These are phyloP conservation scores for Rhizodiscina lignyota DNA, from an alignment of 495 filamentous ascomycete species.

Conservation along the genomic window DNA sequence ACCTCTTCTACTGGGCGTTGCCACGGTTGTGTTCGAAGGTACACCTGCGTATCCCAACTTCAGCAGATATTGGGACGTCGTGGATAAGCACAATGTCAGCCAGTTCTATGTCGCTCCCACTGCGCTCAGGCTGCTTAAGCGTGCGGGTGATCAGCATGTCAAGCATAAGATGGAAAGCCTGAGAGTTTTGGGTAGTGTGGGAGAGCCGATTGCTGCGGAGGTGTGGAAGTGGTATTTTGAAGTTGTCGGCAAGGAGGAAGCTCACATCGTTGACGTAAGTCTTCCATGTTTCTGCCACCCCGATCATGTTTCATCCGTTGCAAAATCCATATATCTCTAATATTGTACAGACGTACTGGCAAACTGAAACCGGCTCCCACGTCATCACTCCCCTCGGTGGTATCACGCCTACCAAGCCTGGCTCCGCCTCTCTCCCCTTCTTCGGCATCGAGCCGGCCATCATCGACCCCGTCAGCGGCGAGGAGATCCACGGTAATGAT, in stretches of 20 bases:
- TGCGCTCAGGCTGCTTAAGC: slow-evolving; percentile 81
- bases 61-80: slow-evolving; percentile 97
- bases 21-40: slow-evolving; percentile 97
- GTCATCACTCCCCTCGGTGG: slow-evolving; percentile 67
- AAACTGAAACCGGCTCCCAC: slow-evolving; percentile 96
- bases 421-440: slow-evolving; percentile 68
- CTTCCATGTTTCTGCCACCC: neutral
- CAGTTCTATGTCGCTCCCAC: slow-evolving; percentile 99
- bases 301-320: neutral
- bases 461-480: slow-evolving; percentile 88
- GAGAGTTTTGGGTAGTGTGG: slow-evolving; percentile 86
- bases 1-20: slow-evolving; percentile 76
- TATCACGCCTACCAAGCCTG: slow-evolving; percentile 64
- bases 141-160: slow-evolving; percentile 82
- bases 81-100: slow-evolving; percentile 84
- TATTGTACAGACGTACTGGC: slow-evolving; percentile 88
- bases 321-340: slow-evolving; percentile 8
- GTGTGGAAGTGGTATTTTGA: slow-evolving; percentile 99
- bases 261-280: slow-evolving; percentile 88
- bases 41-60: slow-evolving; percentile 96
- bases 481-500: slow-evolving; percentile 89
- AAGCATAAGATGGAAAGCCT: slow-evolving; percentile 78
- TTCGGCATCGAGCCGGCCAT: slow-evolving; percentile 98
- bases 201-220: slow-evolving; percentile 94
- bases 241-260: slow-evolving; percentile 82